These are phyloP conservation scores for Boletus tomentosulus DNA, from an alignment of 768 basidiomycete species.

Conservation along the genomic window DNA sequence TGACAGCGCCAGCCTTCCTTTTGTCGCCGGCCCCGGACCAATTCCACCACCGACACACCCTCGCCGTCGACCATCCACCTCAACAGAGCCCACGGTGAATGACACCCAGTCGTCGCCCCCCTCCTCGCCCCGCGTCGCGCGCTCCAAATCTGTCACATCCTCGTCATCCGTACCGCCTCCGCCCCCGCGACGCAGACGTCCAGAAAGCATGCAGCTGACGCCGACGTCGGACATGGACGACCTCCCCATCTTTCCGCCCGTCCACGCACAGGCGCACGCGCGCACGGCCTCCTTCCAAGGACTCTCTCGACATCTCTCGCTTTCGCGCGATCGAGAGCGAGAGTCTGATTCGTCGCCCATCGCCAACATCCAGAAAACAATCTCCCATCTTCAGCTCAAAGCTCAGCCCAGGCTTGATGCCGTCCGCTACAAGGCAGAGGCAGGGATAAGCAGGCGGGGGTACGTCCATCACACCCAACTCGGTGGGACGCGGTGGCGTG, in stretches of 20 bases:
- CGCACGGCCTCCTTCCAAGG: conserved; percentile 22
- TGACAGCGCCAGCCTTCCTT: neutral
- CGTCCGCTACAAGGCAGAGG: conserved; percentile 69
- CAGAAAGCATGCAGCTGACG: conserved; percentile 60
- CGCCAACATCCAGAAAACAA: conserved; percentile 41
- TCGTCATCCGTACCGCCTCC: conserved; percentile 39
- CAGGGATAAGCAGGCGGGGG: conserved; percentile 57
- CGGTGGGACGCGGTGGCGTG: conserved; percentile 24
- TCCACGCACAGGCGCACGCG: conserved; percentile 10
- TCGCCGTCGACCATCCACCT: conserved; percentile 38
- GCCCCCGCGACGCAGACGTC: conserved; percentile 48
- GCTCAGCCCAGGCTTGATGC: conserved; percentile 56
- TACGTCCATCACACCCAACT: conserved; percentile 42
- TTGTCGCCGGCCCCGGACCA: conserved; percentile 25
- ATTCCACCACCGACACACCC: conserved; percentile 53
- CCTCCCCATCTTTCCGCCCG: conserved; percentile 7
- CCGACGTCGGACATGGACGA: conserved; percentile 13
- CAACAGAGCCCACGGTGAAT: conserved; percentile 20
- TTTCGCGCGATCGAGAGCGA: conserved; percentile 24
- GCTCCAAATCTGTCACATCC: conserved; percentile 51
- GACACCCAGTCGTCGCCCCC: conserved; percentile 26
- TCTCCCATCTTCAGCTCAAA: conserved; percentile 35
- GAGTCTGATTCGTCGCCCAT: conserved; percentile 31
- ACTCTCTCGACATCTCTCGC: conserved; percentile 39
- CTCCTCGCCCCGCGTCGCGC: conserved; percentile 38